These are phyloP conservation scores for Solanum hybrid DNA, from an alignment of 305 asterid species.

Conservation along the genomic window DNA sequence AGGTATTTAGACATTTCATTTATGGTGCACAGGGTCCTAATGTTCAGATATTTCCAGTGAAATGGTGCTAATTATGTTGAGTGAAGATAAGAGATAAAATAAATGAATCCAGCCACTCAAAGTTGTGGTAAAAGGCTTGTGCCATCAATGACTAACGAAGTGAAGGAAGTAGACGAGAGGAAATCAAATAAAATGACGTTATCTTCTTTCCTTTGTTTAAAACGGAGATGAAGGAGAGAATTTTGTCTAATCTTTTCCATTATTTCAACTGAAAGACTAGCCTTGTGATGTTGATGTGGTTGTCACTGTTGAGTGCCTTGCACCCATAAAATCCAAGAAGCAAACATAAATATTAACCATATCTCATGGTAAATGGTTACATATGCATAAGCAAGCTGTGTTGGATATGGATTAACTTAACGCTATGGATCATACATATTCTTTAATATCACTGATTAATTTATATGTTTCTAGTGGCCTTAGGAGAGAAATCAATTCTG, in stretches of 20 bases:
- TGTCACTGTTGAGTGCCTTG: background rate
- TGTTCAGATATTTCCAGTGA: background rate
- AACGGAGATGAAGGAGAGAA: background rate
- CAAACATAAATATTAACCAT: background rate
- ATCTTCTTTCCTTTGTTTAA: background rate
- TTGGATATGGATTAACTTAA: background rate
- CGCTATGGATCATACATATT: background rate
- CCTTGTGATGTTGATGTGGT: background rate
- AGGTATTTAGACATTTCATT: constrained; percentile 41
- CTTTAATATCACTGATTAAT: background rate
- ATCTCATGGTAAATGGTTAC: background rate
- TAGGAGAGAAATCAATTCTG: constrained; percentile 90
- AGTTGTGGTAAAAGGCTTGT: background rate
- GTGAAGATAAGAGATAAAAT: background rate
- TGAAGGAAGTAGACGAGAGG: background rate
- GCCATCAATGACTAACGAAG: background rate
- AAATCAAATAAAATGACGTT: background rate
- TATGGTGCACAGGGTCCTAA: background rate
- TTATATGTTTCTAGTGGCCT: constrained; percentile 51
- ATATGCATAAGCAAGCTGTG: background rate
- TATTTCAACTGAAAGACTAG: background rate
- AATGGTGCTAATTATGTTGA: background rate
- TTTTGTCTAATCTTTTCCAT: background rate
- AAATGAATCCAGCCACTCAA: background rate
- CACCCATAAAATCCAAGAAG: background rate